Evolutionary conservation across 768 basidiomycete species (phyloP), one percentile per base, ranked within the genome.

Genomic region (Hygrocybe punicea): DNA sequence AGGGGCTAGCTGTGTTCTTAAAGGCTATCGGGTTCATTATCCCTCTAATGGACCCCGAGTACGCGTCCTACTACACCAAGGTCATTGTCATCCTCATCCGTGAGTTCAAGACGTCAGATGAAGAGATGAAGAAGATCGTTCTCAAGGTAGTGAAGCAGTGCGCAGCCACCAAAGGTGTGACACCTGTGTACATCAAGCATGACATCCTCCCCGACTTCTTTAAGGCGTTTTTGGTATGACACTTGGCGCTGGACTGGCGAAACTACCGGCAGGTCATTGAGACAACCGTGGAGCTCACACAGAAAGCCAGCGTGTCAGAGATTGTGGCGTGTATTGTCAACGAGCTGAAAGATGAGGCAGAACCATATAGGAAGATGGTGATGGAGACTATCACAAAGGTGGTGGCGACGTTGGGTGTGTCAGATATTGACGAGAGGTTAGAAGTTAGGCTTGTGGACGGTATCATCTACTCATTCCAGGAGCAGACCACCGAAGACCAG

Each of bases 61-160:
- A 98, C 65, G 97, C 96, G 13, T 95, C 93, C 14, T 98, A 98
- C 76, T 99, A 99, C 72, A 98, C 95, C 48, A 96, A 96, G 77
- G 93, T 96, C 55, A 95, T 91, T 9, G 89, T 94, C 61, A 95
- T 96, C 69, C 88, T 96, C 56, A 96, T 96, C 60, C 93, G 97
- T 67, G 96, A 98, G 75, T 98, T 98, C 79, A 93, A 96, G 71
- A 97, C 95, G 6, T 96, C 96, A 8, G 97, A 99, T 70, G 97
- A 99, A 72, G 97, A 99, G 79, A 99, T 99, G 97, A 96, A 98
- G 84, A 97, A 98, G 81, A 98, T 98, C 62, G 97, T 99, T 5
- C 76, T 99, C 51, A 98, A 98, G 72, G 97, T 99, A 55, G 95
- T 98, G 65, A 97, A 98, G 74, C 97, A 98, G 71, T 98, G 97